Evolutionary conservation across 345 rosid genomes (phyloP).

Genomic region (Camelina sativa): DNA sequence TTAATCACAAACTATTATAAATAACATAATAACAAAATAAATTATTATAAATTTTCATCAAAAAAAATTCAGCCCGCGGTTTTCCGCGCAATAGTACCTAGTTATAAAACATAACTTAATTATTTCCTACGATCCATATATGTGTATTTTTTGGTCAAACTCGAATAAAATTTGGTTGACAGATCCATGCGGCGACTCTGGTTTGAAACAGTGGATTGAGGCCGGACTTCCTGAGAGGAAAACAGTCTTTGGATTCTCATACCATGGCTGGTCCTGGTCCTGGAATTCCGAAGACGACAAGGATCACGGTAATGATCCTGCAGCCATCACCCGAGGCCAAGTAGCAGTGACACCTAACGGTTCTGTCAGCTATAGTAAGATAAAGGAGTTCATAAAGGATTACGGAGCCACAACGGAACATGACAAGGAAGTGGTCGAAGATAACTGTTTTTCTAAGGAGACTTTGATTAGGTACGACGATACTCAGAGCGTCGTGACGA

Average conservation of each 20-base stretch:
- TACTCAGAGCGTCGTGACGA: slow-evolving; percentile 46
- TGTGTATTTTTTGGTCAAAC: no score
- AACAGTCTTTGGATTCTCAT: slow-evolving; percentile 66
- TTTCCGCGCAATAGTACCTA: no score
- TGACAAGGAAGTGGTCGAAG: no score
- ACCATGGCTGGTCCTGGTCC: neutral
- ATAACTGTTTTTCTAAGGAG: slow-evolving; percentile 50
- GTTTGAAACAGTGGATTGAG: slow-evolving; percentile 54
- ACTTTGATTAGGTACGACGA: slow-evolving; percentile 66
- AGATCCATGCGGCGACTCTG: slow-evolving; percentile 57
- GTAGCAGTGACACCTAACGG: slow-evolving; percentile 38
- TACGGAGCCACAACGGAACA: slow-evolving; percentile 30
- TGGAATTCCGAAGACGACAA: slow-evolving; percentile 18
- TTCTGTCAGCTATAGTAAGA: slow-evolving; percentile 27
- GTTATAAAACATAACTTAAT: no score
- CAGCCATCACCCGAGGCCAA: slow-evolving; percentile 35
- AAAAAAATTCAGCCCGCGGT: no score
- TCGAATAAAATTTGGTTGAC: neutral
- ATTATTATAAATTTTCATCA: no score
- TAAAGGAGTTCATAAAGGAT: slow-evolving; percentile 38
- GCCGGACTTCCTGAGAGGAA: slow-evolving; percentile 49
- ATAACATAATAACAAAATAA: no score
- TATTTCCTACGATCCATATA: no score
- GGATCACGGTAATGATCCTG: slow-evolving; percentile 51
- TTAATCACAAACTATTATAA: no score